Conservation (phyloP, 2,329 filamentous ascomycete species). For the Shiraia bambusicola region DNA sequence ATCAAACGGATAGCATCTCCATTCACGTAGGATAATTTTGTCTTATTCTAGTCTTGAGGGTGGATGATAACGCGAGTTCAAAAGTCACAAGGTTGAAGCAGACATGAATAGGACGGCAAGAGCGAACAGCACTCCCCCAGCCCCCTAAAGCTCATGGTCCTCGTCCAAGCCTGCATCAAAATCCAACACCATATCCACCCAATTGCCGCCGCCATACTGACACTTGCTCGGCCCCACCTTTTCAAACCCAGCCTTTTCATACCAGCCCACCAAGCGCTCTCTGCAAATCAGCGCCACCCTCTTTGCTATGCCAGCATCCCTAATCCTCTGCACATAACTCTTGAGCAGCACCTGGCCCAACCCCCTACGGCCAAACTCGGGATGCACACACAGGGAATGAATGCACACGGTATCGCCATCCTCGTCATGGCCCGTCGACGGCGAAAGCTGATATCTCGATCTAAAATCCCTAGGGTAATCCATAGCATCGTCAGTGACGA, state of each 20-base stretch:
- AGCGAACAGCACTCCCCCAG: too few relatives aligned
- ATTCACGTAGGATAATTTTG: too few relatives aligned
- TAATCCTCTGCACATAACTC: conserved; percentile 76
- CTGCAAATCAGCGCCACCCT: conserved; percentile 76
- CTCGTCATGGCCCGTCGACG: conserved; percentile 67
- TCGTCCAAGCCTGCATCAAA: conserved; percentile 23
- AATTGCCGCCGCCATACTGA: conserved; percentile 75
- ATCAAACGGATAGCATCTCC: too few relatives aligned
- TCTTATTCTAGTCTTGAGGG: too few relatives aligned
- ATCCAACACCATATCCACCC: conserved; percentile 72
- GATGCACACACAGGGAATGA: conserved; percentile 79
- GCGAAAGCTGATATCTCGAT: conserved; percentile 41
- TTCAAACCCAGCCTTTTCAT: conserved; percentile 71
- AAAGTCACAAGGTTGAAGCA: too few relatives aligned
- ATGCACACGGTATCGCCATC: conserved; percentile 73
- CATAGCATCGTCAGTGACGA: conserved; percentile 78
- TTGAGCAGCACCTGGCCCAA: conserved; percentile 73
- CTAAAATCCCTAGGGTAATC: conserved; percentile 68
- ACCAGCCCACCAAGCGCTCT: conserved; percentile 72
- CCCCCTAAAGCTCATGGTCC: conserved; percentile 10
- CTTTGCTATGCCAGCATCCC: conserved; percentile 67
- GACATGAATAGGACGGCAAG: too few relatives aligned
- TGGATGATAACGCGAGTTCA: too few relatives aligned
- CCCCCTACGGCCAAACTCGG: conserved; percentile 71
- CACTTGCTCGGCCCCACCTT: conserved; percentile 68